A percentile compares a stretch with the other conserved stretches of the same genome.
phyloP scores from a whole-genome alignment of 1,284 basidiomycete genomes.

The Cutaneotrichosporon dermatis region DNA sequence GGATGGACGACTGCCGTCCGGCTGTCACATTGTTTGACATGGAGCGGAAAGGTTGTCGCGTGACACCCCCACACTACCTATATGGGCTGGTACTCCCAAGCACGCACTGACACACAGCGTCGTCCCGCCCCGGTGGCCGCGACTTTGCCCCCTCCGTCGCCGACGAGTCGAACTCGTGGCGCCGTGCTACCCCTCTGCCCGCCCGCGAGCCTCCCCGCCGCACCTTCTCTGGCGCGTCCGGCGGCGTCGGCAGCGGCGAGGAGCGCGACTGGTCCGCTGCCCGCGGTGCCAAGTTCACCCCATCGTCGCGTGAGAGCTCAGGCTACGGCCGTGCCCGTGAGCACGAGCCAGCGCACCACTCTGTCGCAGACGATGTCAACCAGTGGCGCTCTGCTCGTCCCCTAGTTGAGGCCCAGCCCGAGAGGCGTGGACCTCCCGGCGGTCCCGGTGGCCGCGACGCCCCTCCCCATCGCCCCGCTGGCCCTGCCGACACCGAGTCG shows the following conservation, averaged over 20 bases:
- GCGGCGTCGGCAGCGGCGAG: slow-evolving; percentile 19
- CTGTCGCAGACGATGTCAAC: slow-evolving; percentile 51
- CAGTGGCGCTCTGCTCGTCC: slow-evolving; percentile 52
- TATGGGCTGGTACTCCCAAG: no score
- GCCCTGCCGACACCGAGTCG: slow-evolving; percentile 65
- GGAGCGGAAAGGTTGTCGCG: no score
- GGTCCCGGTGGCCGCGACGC: slow-evolving; percentile 19
- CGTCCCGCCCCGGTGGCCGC: slow-evolving; percentile 23
- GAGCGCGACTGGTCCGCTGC: slow-evolving; percentile 51
- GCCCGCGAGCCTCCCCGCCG: slow-evolving; percentile 26
- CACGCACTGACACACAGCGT: slow-evolving; percentile 2
- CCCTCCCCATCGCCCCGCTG: slow-evolving; percentile 34
- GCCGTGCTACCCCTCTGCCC: slow-evolving; percentile 74
- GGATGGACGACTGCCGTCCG: no score
- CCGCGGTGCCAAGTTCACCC: slow-evolving; percentile 50
- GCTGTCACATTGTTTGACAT: no score
- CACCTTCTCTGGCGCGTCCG: slow-evolving; percentile 27
- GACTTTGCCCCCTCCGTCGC: slow-evolving; percentile 47
- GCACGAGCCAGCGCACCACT: slow-evolving; percentile 10
- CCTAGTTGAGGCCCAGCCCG: slow-evolving; percentile 22
- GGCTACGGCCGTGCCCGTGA: slow-evolving; percentile 27
- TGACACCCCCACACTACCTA: neutral
- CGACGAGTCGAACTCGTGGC: slow-evolving; percentile 63
- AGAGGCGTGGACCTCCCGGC: slow-evolving; percentile 6
- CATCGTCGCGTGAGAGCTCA: slow-evolving; percentile 41